phyloP scores from a whole-genome alignment of 139 green algal species.

The Astrephomene gubernaculifera region DNA sequence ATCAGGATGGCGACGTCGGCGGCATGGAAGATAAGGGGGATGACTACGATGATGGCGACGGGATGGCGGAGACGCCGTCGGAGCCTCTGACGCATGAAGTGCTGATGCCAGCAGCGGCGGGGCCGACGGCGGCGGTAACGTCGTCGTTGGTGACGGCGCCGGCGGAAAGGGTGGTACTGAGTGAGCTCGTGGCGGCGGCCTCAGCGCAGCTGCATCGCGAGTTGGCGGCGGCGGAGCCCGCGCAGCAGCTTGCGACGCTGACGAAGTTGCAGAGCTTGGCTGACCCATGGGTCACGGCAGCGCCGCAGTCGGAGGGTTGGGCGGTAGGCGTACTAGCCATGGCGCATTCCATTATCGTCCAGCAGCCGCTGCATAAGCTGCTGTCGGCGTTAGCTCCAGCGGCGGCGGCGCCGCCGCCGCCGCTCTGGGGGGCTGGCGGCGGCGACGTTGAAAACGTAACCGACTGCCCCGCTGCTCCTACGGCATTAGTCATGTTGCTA shows the following conservation, averaged over 20 bases:
- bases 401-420: not conserved
- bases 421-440: not conserved
- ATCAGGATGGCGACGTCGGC: not conserved
- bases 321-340: constrained; percentile 22
- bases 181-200: not conserved
- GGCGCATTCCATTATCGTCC: not conserved
- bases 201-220: not conserved
- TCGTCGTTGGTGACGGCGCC: not conserved
- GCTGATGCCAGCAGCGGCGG: not conserved
- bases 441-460: not conserved
- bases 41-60: no score
- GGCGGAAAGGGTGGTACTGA: no score
- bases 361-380: constrained; percentile 20
- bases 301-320: constrained; percentile 9
- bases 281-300: not conserved
- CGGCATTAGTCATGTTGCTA: not conserved
- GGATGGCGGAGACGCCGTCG: no score
- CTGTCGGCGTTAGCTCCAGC: not conserved
- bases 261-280: not conserved
- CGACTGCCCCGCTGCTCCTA: not conserved
- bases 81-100: no score
- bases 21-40: no score
- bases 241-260: constrained; percentile 10
- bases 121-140: not conserved
- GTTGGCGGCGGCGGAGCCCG: constrained; percentile 9